These are phyloP conservation scores for Pachysandra terminalis DNA, from an alignment of 164 flowering plant species.

Conservation along the genomic window DNA sequence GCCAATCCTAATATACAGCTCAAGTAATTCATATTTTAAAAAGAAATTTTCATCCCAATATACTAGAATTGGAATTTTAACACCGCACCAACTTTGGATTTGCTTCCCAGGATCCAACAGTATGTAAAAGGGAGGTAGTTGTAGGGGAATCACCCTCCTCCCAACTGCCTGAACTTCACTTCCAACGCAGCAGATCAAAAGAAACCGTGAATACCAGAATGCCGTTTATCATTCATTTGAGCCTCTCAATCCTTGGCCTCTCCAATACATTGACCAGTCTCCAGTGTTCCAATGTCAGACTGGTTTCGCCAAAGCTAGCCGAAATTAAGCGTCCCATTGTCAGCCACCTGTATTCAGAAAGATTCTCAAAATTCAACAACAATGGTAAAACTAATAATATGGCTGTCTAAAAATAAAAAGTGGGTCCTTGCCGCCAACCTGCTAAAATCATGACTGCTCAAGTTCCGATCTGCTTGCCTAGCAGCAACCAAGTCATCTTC, in stretches of 20 bases:
- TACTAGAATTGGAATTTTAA: too few relatives aligned
- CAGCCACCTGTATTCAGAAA: conserved; percentile 52
- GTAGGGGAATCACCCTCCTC: too few relatives aligned
- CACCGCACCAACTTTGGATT: too few relatives aligned
- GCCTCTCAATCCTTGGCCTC: conserved; percentile 65
- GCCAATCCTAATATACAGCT: too few relatives aligned
- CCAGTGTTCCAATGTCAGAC: conserved; percentile 78
- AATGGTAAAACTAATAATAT: not conserved
- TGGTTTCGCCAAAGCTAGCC: conserved; percentile 68
- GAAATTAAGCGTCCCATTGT: conserved; percentile 86
- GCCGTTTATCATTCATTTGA: conserved; percentile 25
- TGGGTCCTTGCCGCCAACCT: conserved; percentile 36
- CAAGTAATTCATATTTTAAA: too few relatives aligned
- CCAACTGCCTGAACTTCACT: too few relatives aligned
- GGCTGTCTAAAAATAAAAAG: not conserved
- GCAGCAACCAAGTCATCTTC: conserved; percentile 88
- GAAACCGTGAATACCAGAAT: too few relatives aligned
- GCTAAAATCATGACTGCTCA: conserved; percentile 72
- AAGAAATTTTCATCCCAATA: too few relatives aligned
- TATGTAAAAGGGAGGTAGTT: too few relatives aligned
- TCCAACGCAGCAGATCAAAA: too few relatives aligned
- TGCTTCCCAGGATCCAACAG: too few relatives aligned
- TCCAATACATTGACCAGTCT: conserved; percentile 88
- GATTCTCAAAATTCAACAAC: not conserved
- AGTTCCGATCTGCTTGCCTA: conserved; percentile 70